phyloP scores from a whole-genome alignment of 768 basidiomycete species.

The Nidula microcarpa region DNA sequence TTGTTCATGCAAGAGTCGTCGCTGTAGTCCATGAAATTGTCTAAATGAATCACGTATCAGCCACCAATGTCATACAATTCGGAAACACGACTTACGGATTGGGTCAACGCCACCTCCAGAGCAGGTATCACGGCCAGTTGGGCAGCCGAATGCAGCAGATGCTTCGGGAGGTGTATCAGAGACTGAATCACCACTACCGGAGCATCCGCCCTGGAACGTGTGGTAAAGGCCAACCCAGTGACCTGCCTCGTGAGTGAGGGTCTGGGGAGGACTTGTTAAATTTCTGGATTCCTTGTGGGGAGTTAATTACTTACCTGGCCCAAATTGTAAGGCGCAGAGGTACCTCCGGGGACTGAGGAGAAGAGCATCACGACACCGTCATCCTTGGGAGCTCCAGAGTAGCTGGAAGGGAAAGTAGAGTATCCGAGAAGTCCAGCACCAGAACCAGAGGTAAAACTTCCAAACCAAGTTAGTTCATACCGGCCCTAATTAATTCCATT shows the following conservation, averaged over 20 bases:
- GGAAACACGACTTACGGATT: constrained; percentile 27
- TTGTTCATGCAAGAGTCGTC: constrained; percentile 47
- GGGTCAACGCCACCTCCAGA: constrained; percentile 37
- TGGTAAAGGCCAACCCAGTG: constrained; percentile 62
- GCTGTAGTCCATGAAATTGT: constrained; percentile 55
- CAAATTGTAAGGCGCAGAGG: constrained; percentile 36
- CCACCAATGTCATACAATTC: neutral
- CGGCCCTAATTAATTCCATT: neutral
- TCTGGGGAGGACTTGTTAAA: constrained; percentile 14
- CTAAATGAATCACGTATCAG: constrained; percentile 10
- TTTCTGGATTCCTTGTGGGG: no score
- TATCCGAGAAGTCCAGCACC: constrained; percentile 49
- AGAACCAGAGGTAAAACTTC: constrained; percentile 29
- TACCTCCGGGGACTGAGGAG: constrained; percentile 42
- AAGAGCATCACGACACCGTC: constrained; percentile 46
- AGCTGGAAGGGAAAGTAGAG: constrained; percentile 47
- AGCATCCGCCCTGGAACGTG: constrained; percentile 54
- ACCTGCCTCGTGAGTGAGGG: constrained; percentile 55
- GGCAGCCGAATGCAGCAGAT: constrained; percentile 38
- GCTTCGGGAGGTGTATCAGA: constrained; percentile 45
- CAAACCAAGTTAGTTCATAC: neutral
- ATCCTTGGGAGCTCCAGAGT: constrained; percentile 33
- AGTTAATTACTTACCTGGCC: constrained; percentile 23
- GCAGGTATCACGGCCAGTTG: constrained; percentile 32
- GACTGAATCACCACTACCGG: constrained; percentile 36